These are phyloP conservation scores for Rosa hybrid DNA, from an alignment of 331 rosid genomes.

Conservation along the genomic window DNA sequence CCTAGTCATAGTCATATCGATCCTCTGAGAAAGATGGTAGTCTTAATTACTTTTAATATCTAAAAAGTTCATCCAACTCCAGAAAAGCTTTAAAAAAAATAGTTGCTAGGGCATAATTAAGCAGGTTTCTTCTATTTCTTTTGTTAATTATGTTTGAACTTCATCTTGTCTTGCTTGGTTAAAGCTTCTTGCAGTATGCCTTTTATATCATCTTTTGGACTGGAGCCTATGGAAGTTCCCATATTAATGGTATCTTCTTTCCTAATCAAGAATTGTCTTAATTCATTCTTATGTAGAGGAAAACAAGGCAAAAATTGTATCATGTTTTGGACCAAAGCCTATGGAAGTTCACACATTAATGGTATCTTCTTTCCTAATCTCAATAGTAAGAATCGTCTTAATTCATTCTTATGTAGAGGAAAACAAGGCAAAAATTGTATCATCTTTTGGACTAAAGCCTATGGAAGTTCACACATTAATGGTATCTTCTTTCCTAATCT, in stretches of 20 bases:
- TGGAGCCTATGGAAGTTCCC: constrained; percentile 31
- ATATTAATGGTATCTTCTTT: constrained; percentile 20
- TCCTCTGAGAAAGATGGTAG: neutral
- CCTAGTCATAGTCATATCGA: neutral
- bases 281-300: constrained; percentile 1
- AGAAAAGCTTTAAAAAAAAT: too few relatives aligned
- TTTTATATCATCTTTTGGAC: constrained; percentile 47
- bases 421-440: constrained; percentile 27
- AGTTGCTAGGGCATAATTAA: constrained; percentile 12
- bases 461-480: constrained; percentile 32
- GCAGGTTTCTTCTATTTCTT: constrained; percentile 10
- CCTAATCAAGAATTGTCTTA: constrained; percentile 15
- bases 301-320: constrained; percentile 29
- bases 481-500: constrained; percentile 15
- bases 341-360: constrained; percentile 33
- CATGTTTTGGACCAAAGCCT: constrained; percentile 33
- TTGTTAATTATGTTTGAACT: neutral
- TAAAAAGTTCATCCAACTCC: too few relatives aligned
- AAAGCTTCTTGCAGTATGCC: constrained; percentile 1
- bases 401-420: constrained; percentile 4
- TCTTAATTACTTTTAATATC: neutral
- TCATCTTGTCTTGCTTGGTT: neutral
- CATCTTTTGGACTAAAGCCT: constrained; percentile 34
- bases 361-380: constrained; percentile 16
- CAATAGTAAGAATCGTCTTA: constrained; percentile 4